A percentile compares a stretch with the other conserved stretches of the same genome.
Conservation (phyloP, 225 moss, liverwort and hornwort genomes). For the Pleurozium schreberi region DNA sequence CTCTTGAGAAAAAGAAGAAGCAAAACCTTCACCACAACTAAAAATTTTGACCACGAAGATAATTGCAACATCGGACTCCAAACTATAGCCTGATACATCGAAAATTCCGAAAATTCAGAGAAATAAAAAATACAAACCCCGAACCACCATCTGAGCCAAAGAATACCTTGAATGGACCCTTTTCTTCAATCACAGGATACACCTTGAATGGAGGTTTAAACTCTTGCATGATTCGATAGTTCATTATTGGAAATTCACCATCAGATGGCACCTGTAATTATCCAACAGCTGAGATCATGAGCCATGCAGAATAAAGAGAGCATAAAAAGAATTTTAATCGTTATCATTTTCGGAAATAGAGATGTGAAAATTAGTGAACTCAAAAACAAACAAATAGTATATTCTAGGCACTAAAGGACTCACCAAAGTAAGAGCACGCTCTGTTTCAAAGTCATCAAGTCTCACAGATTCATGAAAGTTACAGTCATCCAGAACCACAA, state of each 20-base stretch:
- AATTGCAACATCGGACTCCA: not conserved
- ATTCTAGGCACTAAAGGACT: not conserved
- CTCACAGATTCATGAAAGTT: conserved; percentile 98
- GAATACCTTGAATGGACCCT: conserved; percentile 89
- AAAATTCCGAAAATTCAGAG: not conserved
- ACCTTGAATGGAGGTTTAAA: conserved; percentile 99
- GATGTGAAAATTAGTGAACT: not conserved
- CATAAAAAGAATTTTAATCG: not conserved
- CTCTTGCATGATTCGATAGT: conserved; percentile 99
- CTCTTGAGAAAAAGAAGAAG: not conserved
- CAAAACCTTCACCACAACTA: not conserved
- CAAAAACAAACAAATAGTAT: not conserved
- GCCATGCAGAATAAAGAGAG: not conserved
- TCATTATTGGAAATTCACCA: conserved; percentile 98
- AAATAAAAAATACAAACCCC: not conserved
- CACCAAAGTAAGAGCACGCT: conserved; percentile 89
- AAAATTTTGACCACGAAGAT: not conserved
- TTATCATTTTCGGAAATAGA: not conserved
- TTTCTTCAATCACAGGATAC: conserved; percentile 86
- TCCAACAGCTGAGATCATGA: not conserved
- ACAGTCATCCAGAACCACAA: conserved; percentile 90
- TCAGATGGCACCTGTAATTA: conserved; percentile 77
- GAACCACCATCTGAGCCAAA: not conserved
- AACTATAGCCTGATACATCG: not conserved
- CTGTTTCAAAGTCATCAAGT: conserved; percentile 84